phyloP scores from a whole-genome alignment of 306 rosid genomes.

The Prunus fruticosa region DNA sequence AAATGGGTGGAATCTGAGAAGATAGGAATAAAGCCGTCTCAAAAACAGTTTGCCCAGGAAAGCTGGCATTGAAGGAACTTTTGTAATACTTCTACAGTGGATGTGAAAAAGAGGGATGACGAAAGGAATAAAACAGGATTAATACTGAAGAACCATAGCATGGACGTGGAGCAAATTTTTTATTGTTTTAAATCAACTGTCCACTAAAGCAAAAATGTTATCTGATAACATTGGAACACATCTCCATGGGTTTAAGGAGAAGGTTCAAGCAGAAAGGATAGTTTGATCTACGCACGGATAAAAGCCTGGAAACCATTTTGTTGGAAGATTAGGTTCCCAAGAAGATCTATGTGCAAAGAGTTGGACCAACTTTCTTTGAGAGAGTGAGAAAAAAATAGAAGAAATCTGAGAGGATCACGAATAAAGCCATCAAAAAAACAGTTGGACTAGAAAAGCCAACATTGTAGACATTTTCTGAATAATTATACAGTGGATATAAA shows the following conservation, averaged over 20 bases:
- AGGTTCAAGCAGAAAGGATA: background rate
- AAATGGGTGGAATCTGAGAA: too few species aligned
- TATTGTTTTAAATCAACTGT: background rate
- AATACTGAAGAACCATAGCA: background rate
- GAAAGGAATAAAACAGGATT: background rate
- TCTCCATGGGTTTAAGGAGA: background rate
- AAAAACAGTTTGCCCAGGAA: background rate
- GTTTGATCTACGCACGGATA: background rate
- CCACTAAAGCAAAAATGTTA: background rate
- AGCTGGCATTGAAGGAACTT: background rate
- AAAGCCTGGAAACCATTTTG: background rate
- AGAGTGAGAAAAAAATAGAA: background rate
- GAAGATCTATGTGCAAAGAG: background rate
- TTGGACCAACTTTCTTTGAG: background rate
- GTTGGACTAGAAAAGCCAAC: background rate
- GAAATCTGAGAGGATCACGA: background rate
- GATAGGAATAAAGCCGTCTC: too few species aligned
- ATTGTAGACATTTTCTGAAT: background rate
- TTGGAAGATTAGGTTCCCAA: background rate
- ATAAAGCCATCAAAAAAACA: background rate
- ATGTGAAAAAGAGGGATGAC: background rate
- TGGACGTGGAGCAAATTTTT: background rate
- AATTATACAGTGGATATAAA: background rate
- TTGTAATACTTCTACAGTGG: background rate
- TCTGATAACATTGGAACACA: background rate